These are phyloP conservation scores for Sugiyamaella qingdaonensis DNA, from an alignment of 805 yeast genomes.

Conservation along the genomic window DNA sequence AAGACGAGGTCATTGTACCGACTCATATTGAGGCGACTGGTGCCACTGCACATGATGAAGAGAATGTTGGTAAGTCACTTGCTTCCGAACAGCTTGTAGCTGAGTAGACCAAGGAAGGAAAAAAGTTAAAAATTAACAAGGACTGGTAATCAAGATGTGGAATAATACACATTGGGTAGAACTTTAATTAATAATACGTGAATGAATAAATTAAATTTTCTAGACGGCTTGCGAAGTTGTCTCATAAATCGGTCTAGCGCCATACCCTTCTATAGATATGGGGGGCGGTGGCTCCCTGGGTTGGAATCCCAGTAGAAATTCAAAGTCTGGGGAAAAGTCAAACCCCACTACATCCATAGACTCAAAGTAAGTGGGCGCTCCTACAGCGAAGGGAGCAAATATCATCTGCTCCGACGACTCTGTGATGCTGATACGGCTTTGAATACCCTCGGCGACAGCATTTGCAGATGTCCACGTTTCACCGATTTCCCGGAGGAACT, in stretches of 20 bases:
- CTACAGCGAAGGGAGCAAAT: slow-evolving; percentile 4
- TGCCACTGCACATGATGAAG: background rate
- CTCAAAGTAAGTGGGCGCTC: slow-evolving; percentile 7
- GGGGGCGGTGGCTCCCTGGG: background rate
- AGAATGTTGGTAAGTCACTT: background rate
- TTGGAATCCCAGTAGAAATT: slow-evolving; percentile 7
- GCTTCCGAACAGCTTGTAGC: background rate
- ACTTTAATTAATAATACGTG: too few relatives aligned
- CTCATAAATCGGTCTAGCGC: background rate
- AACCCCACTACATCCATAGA: background rate
- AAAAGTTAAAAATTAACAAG: background rate
- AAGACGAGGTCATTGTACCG: slow-evolving; percentile 17
- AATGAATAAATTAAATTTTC: background rate
- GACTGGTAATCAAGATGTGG: too few relatives aligned
- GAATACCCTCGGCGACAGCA: slow-evolving; percentile 14
- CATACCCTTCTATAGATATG: background rate
- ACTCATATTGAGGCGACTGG: slow-evolving; percentile 3
- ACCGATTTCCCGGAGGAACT: slow-evolving; percentile 15
- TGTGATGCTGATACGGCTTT: slow-evolving; percentile 1
- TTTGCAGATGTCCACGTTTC: slow-evolving; percentile 19
- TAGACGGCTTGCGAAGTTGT: background rate
- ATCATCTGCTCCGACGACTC: background rate
- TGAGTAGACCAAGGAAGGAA: background rate
- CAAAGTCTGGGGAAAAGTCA: slow-evolving; percentile 7
- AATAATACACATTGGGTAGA: too few relatives aligned